Conservation (phyloP, 441 rosid genomes). For the Euphorbia schlechtendalii region DNA sequence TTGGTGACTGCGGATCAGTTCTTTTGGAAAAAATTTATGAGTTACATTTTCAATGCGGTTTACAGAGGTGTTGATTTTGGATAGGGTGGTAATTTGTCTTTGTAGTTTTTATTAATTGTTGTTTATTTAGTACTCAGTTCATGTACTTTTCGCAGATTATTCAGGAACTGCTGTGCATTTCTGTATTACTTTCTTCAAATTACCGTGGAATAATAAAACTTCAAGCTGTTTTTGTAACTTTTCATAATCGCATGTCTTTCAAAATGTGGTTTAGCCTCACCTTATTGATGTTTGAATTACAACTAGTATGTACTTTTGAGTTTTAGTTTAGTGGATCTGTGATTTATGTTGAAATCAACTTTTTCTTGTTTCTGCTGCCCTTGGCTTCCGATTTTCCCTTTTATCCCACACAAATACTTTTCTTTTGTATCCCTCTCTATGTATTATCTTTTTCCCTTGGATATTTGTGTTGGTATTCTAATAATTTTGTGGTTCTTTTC, state of each 20-base stretch:
- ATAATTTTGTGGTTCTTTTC: not conserved
- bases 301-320: not conserved
- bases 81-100: not conserved
- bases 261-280: not conserved
- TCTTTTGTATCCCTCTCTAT: not conserved
- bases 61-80: too few relatives aligned
- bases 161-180: not conserved
- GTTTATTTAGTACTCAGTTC: not conserved
- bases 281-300: not conserved
- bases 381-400: too few relatives aligned
- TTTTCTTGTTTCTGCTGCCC: too few relatives aligned
- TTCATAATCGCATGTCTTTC: not conserved
- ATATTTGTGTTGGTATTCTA: not conserved
- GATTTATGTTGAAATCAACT: too few relatives aligned
- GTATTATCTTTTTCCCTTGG: too few relatives aligned
- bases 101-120: not conserved
- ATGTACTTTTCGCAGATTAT: too few relatives aligned
- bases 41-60: not conserved
- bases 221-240: not conserved
- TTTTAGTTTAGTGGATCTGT: not conserved
- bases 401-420: not conserved
- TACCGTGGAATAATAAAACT: not conserved
- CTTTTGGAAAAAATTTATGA: not conserved
- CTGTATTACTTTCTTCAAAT: not conserved
- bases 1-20: not conserved